Percentiles rank a stretch among this genome's conserved stretches.
Conservation (phyloP, 805 yeast genomes). For the Candida tammaniensis region DNA sequence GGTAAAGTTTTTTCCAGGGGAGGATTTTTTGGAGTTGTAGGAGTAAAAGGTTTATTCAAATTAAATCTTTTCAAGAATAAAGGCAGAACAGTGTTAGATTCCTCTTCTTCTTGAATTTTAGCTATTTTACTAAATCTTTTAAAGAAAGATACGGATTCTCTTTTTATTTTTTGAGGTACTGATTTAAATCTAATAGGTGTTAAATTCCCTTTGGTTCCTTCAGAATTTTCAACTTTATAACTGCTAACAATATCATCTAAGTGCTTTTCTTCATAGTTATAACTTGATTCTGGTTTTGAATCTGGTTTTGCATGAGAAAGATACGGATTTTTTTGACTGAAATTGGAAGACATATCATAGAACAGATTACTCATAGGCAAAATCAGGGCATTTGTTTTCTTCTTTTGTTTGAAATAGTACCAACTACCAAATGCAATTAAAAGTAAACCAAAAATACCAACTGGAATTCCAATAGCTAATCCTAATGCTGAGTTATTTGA, state of each 20-base stretch:
- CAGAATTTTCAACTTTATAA: conserved; percentile 1
- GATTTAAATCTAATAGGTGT: conserved; percentile 12
- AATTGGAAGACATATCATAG: conserved; percentile 8
- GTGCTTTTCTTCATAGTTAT: too few relatives aligned
- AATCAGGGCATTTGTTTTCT: conserved; percentile 11
- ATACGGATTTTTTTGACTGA: conserved; percentile 5
- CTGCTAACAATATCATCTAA: not conserved
- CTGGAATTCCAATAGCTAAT: conserved; percentile 30
- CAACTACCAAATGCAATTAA: conserved; percentile 19
- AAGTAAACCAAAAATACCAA: conserved; percentile 25
- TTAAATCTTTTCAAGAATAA: conserved; percentile 32
- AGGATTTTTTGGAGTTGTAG: conserved; percentile 3
- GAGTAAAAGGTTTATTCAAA: conserved; percentile 18
- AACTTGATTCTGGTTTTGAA: not conserved
- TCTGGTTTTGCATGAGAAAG: conserved; percentile 1
- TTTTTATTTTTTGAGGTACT: conserved; percentile 10
- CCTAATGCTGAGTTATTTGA: conserved; percentile 18
- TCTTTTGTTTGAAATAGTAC: conserved; percentile 18
- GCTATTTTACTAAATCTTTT: conserved; percentile 24
- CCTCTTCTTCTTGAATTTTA: conserved; percentile 17
- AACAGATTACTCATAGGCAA: conserved; percentile 10
- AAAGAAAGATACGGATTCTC: conserved; percentile 17
- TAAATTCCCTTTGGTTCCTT: not conserved
- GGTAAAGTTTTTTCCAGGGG: conserved; percentile 16
- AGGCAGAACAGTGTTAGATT: conserved; percentile 22